Percentiles rank a stretch among this genome's conserved stretches.
Conservation (phyloP, 139 green algal genomes). For the Pseudopediastrum boryanum region DNA sequence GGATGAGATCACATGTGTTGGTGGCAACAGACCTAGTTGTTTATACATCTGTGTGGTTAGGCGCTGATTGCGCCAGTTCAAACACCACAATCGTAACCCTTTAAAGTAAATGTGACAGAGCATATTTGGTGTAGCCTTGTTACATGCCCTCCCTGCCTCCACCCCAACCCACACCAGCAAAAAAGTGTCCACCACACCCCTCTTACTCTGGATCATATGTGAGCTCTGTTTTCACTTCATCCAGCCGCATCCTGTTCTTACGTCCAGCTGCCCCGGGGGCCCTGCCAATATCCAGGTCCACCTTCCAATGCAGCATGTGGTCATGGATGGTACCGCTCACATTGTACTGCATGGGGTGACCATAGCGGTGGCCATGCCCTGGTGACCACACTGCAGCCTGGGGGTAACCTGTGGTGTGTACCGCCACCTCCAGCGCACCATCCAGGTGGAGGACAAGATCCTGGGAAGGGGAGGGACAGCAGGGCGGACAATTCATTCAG, state of each 20-base stretch:
- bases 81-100: neutral
- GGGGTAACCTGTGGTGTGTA: slow-evolving; percentile 28
- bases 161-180: neutral
- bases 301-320: slow-evolving; percentile 35
- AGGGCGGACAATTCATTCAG: neutral
- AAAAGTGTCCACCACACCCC: too few species aligned
- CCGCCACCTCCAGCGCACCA: slow-evolving; percentile 20
- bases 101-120: neutral
- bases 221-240: too few species aligned
- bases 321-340: slow-evolving; percentile 31
- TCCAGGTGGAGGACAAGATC: slow-evolving; percentile 30
- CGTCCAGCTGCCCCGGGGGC: neutral
- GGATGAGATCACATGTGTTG: too few species aligned
- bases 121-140: neutral
- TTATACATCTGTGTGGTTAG: neutral
- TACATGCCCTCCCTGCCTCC: neutral
- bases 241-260: slow-evolving; percentile 11
- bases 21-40: too few species aligned
- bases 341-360: slow-evolving; percentile 10
- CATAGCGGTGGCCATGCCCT: neutral
- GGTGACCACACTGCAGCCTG: neutral
- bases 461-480: neutral
- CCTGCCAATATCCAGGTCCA: slow-evolving; percentile 9
- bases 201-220: too few species aligned
- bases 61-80: neutral